Percentiles rank a stretch among this genome's conserved stretches.
Conservation (phyloP, 1,284 basidiomycete genomes). For the Fomitopsis betulina region DNA sequence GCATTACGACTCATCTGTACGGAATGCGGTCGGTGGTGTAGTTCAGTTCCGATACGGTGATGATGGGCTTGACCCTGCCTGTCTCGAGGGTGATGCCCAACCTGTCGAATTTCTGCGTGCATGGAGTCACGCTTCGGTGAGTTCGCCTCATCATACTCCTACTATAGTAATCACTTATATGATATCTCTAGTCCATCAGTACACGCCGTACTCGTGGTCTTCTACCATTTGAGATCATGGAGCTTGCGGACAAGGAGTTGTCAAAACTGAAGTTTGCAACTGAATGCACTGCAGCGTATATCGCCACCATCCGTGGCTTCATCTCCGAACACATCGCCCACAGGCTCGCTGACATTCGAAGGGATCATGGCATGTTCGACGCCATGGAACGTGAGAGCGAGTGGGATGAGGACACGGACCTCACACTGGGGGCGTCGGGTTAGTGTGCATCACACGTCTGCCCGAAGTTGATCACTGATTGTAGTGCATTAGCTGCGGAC, state of each 20-base stretch:
- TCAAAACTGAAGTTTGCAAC: slow-evolving; percentile 55
- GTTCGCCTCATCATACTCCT: slow-evolving; percentile 17
- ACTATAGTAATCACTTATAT: background rate
- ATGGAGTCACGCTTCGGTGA: slow-evolving; percentile 85
- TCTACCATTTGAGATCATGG: slow-evolving; percentile 85
- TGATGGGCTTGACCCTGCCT: slow-evolving; percentile 96
- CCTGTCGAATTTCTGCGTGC: slow-evolving; percentile 89
- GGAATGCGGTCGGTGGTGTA: slow-evolving; percentile 94
- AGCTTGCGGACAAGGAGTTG: slow-evolving; percentile 68
- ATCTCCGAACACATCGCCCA: slow-evolving; percentile 67
- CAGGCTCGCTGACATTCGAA: slow-evolving; percentile 67
- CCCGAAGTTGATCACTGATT: background rate
- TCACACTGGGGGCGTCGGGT: slow-evolving; percentile 75
- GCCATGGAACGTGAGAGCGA: slow-evolving; percentile 73
- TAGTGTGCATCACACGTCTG: slow-evolving; percentile 16
- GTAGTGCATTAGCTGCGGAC: slow-evolving; percentile 44
- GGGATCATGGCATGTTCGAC: slow-evolving; percentile 81
- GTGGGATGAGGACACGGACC: slow-evolving; percentile 77
- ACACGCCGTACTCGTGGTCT: slow-evolving; percentile 59
- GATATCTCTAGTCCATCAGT: slow-evolving; percentile 51
- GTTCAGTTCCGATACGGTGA: slow-evolving; percentile 98
- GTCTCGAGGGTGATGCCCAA: slow-evolving; percentile 90
- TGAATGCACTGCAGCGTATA: slow-evolving; percentile 76
- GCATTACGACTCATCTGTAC: slow-evolving; percentile 96
- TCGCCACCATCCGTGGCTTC: slow-evolving; percentile 75